These are phyloP conservation scores for Cnidoscolus chayamansa DNA, from an alignment of 441 rosid genomes.

Conservation along the genomic window DNA sequence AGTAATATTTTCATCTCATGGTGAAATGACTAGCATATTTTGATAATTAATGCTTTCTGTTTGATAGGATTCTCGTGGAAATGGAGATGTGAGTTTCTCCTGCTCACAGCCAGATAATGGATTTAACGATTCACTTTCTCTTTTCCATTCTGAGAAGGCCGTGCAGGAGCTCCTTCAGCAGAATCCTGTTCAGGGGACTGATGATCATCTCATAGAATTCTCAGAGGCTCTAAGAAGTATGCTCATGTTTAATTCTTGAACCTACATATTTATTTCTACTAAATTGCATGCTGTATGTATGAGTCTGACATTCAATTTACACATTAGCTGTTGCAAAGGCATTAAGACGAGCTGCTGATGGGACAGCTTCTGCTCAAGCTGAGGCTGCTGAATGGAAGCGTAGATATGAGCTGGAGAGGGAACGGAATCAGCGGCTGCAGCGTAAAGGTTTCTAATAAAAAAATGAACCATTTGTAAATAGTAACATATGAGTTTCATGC, in stretches of 20 bases:
- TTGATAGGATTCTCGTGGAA: conserved; percentile 45
- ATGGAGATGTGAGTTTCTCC: conserved; percentile 49
- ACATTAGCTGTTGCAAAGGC: conserved; percentile 92
- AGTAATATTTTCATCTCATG: not conserved
- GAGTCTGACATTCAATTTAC: conserved; percentile 7
- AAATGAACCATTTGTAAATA: conserved; percentile 9
- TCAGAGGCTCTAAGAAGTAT: conserved; percentile 95
- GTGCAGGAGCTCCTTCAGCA: conserved; percentile 80
- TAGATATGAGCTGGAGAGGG: conserved; percentile 76
- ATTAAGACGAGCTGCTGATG: conserved; percentile 91
- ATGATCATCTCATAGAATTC: conserved; percentile 89
- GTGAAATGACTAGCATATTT: not conserved
- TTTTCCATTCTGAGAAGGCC: conserved; percentile 75
- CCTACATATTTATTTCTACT: conserved; percentile 6
- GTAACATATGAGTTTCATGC: conserved; percentile 14
- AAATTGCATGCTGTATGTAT: conserved; percentile 1
- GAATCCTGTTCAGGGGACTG: conserved; percentile 68
- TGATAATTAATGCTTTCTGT: conserved; percentile 13
- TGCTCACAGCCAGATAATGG: conserved; percentile 49
- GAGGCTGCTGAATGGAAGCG: conserved; percentile 99
- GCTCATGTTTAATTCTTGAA: conserved; percentile 19
- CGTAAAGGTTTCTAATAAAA: conserved; percentile 53
- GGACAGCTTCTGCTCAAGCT: conserved; percentile 92
- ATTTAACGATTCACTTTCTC: conserved; percentile 40
- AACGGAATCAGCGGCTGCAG: conserved; percentile 47